Evolutionary conservation across 148 eudicot species (phyloP).

Genomic region (Rhododendron mucronatum): DNA sequence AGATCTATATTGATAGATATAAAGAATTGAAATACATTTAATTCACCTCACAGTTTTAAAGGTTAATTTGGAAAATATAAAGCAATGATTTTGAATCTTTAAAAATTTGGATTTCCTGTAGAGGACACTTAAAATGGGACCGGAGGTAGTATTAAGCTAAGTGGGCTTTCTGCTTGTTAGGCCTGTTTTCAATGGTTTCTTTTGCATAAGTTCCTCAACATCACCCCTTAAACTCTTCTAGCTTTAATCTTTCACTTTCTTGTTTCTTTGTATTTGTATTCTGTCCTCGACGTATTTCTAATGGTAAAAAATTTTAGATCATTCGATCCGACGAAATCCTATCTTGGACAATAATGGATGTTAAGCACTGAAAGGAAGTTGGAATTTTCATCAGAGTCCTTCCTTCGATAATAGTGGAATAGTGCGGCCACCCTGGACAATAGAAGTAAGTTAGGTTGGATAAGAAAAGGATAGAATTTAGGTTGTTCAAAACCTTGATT

Average conservation of each 20-base stretch:
- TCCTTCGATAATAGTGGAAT: neutral
- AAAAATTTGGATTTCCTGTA: no score
- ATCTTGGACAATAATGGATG: neutral
- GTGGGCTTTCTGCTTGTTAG: neutral
- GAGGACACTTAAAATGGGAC: no score
- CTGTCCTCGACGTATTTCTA: neutral
- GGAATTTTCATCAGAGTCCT: neutral
- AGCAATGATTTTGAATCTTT: no score
- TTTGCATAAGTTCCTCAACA: neutral
- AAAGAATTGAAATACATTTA: no score
- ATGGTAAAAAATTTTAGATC: neutral
- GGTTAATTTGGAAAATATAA: no score
- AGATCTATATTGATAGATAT: no score
- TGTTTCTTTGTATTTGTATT: neutral
- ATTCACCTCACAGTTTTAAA: no score
- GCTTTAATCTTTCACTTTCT: neutral
- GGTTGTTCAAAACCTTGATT: neutral
- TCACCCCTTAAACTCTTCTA: neutral
- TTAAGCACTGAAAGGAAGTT: neutral
- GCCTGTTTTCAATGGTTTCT: neutral
- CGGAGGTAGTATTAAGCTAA: no score
- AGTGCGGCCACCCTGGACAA: neutral
- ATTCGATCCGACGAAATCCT: neutral
- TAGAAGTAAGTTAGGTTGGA: neutral
- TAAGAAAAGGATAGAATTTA: neutral